Evolutionary conservation across 2,329 filamentous ascomycete genomes (phyloP), one percentile per base, ranked within the genome.

Genomic region (Alternaria hordeiaustralica): DNA sequence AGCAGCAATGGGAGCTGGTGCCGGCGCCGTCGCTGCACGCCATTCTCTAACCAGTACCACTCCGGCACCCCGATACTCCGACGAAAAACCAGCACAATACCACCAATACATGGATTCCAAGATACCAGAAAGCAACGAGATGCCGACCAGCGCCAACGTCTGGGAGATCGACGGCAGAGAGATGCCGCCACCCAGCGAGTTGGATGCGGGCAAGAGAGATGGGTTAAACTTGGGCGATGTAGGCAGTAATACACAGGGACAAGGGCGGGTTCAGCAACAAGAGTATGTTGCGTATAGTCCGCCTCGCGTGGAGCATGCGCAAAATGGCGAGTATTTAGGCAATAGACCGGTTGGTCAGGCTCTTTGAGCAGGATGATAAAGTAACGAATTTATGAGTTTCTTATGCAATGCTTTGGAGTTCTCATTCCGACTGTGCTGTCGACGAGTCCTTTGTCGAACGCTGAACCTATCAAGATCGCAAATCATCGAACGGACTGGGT

Each of bases 151-250:
- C 20, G 61, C 61, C 10, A 69, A 69, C 26, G 55, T 67, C 3
- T 67, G 61, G 64, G 66, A 69, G 25, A 41, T 69, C 6, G 66
- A 64, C 6, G 62, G 61, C 3, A 57, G 51, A 18, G 66, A 63
- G 11, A 51, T 45, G 18, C 45, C 59, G 3, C 18, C 46, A n/a
- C 46, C 51, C 15, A 46, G 26, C 6, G 64, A 67, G 18, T 36
- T 69, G 41, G 64, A 65, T 18, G 60, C 57, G 3, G 60, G 49
- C 0, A 49, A 43, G 18, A 53, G 60, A 11, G 55, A 51, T 12
- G 58, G 53, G 2, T 53, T 51, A 9, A 30, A 45, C 10, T 23
- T 54, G 50, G 55, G 47, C n/a, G 30, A 55, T n/a, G 28, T 15
- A 25, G 49, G 28, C 13, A 36, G 28, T 25, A 23, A 25, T 41